Conservation (phyloP, 2,329 filamentous ascomycete species). For the Penicillium frequentans region DNA sequence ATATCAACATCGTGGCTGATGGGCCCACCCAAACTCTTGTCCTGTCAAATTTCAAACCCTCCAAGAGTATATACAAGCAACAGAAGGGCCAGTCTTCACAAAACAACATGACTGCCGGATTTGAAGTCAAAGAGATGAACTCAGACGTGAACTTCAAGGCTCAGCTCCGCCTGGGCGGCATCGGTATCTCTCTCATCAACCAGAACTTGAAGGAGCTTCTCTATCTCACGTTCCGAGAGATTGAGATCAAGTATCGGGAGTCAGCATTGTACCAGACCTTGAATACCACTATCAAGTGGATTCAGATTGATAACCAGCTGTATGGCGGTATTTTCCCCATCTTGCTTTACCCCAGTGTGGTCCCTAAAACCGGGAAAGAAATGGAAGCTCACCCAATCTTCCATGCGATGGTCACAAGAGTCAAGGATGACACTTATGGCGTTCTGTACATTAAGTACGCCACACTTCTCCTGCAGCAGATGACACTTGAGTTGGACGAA, state of each 20-base stretch:
- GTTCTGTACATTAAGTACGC: conserved; percentile 99
- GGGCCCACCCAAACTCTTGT: conserved; percentile 94
- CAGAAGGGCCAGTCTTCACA: conserved; percentile 57
- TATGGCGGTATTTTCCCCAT: conserved; percentile 99
- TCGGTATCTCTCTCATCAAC: conserved; percentile 93
- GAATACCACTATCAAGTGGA: conserved; percentile 92
- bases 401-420: conserved; percentile 84
- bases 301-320: conserved; percentile 97
- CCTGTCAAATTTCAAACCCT: conserved; percentile 87
- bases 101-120: conserved; percentile 65
- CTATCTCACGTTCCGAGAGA: conserved; percentile 88
- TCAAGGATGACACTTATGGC: conserved; percentile 98
- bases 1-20: conserved; percentile 93
- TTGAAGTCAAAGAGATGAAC: conserved; percentile 92
- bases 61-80: conserved; percentile 85
- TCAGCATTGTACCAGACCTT: conserved; percentile 92
- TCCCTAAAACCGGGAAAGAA: conserved; percentile 94
- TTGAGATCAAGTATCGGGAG: conserved; percentile 87
- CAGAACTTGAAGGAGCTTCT: conserved; percentile 87
- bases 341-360: conserved; percentile 93
- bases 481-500: conserved; percentile 96
- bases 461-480: conserved; percentile 88
- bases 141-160: conserved; percentile 86
- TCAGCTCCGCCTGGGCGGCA: conserved; percentile 81
- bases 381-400: conserved; percentile 95